Evolutionary conservation across 306 rosid species (phyloP).

Genomic region (Cucurbita ficifolia): DNA sequence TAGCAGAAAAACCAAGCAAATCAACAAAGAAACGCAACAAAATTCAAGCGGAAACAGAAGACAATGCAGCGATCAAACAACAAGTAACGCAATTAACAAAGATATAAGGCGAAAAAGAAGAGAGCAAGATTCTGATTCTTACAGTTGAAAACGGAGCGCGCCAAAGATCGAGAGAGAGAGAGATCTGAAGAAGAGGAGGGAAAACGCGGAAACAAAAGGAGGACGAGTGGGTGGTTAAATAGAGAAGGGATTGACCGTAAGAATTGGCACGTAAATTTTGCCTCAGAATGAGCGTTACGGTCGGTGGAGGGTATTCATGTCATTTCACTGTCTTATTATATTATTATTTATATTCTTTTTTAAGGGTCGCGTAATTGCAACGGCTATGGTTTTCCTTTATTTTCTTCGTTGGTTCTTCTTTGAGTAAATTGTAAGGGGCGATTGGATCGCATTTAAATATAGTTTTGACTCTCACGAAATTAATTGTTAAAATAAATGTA

Average conservation of each 20-base stretch:
- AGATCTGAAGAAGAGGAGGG: conserved; percentile 8
- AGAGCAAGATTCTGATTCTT: neutral
- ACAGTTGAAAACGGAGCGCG: conserved; percentile 6
- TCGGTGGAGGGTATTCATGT: neutral
- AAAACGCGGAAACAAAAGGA: neutral
- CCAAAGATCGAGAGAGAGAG: neutral
- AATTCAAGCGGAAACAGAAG: neutral
- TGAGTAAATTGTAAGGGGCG: neutral
- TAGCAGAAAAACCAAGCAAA: neutral
- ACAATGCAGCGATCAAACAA: neutral
- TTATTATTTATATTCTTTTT: neutral
- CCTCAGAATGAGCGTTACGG: neutral
- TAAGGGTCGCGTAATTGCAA: conserved; percentile 2
- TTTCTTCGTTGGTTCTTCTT: neutral
- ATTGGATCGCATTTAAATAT: neutral
- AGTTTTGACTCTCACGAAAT: neutral
- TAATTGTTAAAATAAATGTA: neutral
- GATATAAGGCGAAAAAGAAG: neutral
- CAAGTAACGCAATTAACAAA: neutral
- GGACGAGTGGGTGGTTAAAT: neutral
- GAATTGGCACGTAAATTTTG: neutral
- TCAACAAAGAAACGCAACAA: neutral
- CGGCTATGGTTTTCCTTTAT: neutral
- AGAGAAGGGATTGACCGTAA: neutral
- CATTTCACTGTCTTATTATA: neutral